These are phyloP conservation scores for Termitomyces sp. DNA, from an alignment of 768 basidiomycete genomes.

Conservation along the genomic window DNA sequence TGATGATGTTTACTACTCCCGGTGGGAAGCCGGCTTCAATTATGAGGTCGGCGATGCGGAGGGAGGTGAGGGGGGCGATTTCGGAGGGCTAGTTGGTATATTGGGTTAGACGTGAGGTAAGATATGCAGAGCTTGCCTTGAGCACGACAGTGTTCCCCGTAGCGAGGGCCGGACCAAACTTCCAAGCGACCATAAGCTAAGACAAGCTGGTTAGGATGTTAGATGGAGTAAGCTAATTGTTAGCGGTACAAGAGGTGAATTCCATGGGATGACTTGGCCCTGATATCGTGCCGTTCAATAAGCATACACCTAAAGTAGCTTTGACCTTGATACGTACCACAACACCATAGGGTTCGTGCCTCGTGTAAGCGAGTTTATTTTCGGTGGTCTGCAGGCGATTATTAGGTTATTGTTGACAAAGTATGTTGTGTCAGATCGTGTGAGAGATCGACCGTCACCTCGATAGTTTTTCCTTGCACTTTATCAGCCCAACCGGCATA, in stretches of 20 bases:
- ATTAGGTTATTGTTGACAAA: neutral
- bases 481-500: conserved; percentile 90
- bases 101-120: neutral
- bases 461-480: conserved; percentile 63
- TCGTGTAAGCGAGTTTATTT: conserved; percentile 22
- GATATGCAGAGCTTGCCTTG: conserved; percentile 23
- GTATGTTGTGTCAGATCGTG: too few species aligned
- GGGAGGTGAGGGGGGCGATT: conserved; percentile 56
- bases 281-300: neutral
- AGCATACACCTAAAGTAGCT: neutral
- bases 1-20: conserved; percentile 64
- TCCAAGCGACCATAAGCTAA: conserved; percentile 22
- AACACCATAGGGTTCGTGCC: conserved; percentile 55
- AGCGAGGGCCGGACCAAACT: conserved; percentile 25
- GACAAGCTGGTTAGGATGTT: neutral
- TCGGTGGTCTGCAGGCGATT: conserved; percentile 19
- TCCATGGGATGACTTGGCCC: conserved; percentile 57
- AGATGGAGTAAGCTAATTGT: neutral
- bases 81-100: conserved; percentile 51
- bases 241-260: conserved; percentile 26
- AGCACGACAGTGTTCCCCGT: conserved; percentile 59
- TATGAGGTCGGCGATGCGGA: conserved; percentile 44
- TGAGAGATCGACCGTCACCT: conserved; percentile 20
- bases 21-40: conserved; percentile 65
- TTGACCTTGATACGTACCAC: conserved; percentile 19